Percentiles rank a stretch among this genome's conserved stretches.
phyloP scores from a whole-genome alignment of 2,329 filamentous ascomycete genomes.

The Aphanocladium album region DNA sequence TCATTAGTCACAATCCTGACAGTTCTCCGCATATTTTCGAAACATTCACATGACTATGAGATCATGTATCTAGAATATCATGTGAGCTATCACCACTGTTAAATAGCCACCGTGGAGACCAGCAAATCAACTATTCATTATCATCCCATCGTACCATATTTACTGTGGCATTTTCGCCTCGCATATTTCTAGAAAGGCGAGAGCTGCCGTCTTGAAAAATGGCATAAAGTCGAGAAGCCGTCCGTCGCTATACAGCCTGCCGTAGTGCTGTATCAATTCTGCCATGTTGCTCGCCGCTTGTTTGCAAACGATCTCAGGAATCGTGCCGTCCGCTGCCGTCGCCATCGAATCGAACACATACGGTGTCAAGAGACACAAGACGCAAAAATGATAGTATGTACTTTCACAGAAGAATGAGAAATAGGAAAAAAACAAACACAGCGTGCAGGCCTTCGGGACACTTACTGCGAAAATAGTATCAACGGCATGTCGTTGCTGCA shows the following conservation, averaged over 20 bases:
- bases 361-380: conserved; percentile 4
- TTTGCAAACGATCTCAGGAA: not conserved
- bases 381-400: conserved; percentile 4
- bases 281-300: not conserved
- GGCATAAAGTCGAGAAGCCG: not conserved
- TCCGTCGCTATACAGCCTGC: not conserved
- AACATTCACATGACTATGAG: not conserved
- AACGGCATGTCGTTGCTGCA: not conserved
- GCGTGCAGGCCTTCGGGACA: not conserved
- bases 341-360: not conserved
- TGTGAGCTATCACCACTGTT: no score
- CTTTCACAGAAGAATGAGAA: not conserved
- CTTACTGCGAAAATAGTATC: conserved; percentile 6
- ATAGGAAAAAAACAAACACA: not conserved
- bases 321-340: not conserved
- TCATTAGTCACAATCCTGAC: not conserved
- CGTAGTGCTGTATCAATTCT: not conserved
- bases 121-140: not conserved
- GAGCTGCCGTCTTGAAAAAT: not conserved
- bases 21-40: not conserved
- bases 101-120: not conserved
- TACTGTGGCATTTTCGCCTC: not conserved
- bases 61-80: not conserved
- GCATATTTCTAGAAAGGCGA: not conserved
- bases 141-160: no score